Base-by-base conservation (phyloP, 139 green algal genomes). In the Auxenochlorella protothecoides region DNA sequence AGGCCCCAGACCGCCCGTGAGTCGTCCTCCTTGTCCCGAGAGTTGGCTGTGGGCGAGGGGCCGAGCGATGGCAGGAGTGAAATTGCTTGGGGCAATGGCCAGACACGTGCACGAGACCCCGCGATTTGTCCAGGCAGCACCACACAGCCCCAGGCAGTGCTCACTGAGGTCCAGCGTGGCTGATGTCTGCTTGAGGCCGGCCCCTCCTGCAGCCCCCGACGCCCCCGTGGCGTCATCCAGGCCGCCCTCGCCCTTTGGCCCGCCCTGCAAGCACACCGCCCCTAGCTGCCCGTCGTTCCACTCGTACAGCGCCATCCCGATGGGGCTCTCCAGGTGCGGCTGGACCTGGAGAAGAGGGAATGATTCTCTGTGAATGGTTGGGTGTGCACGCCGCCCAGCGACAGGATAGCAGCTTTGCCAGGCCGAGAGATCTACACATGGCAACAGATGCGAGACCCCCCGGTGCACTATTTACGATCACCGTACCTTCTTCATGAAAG, bases 201-300 rank as follows among this genome's bases (percentile, higher is more conserved):
- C 82, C n/a, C 79, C 84, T 27, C 84, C 76, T 44, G 70, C 78
- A 53, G 77, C 71, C 5, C 80, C 81, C 53, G 75, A 80, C 60
- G 87, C 86, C 5, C 88, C 88, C 5, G 88, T 91, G 5, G 88
- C 88, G 74, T 93, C 88, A 71, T 93, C 88, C 62, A 93, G 80
- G 13, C 88, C 88, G 54, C 88, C 88, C 78, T 93, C 88, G 0
- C 81, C 81, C 75, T 84, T 84, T 27, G 83, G 5, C 85, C 87
- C 88, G 82, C 79, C 81, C 60, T 85, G 77, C 27, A 93, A 72
- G 13, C 60, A 72, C 0, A 65, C 66, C 2, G 78, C 65, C 6
- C 87, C 81, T 2, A 93, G 76, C 68, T 84, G 63, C 3, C 88
- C 88, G 56, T 92, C 55, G 27, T 82, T 79, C 68, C 80, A 88